phyloP scores from a whole-genome alignment of 495 filamentous ascomycete genomes.

The Penicillium silybi region DNA sequence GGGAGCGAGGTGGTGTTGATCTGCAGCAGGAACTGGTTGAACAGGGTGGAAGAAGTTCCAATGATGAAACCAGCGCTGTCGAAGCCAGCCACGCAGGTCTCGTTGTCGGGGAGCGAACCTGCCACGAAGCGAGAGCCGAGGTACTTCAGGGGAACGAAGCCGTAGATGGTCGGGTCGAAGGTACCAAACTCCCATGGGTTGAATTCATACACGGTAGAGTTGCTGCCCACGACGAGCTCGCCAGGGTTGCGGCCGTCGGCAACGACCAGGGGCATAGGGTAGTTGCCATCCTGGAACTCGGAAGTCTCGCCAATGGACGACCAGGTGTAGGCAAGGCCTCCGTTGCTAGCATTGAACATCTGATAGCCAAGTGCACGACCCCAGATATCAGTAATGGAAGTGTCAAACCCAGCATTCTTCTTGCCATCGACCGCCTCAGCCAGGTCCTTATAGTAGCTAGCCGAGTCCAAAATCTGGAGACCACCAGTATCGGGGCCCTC shows the following conservation, averaged over 20 bases:
- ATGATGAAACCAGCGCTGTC: slow-evolving; percentile 85
- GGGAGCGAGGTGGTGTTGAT: slow-evolving; percentile 54
- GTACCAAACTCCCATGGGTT: slow-evolving; percentile 85
- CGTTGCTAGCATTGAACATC: slow-evolving; percentile 71
- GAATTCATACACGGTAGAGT: slow-evolving; percentile 83
- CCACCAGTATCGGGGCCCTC: slow-evolving; percentile 53
- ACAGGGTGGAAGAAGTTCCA: slow-evolving; percentile 86
- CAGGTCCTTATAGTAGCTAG: slow-evolving; percentile 66
- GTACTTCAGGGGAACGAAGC: slow-evolving; percentile 70
- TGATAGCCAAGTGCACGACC: slow-evolving; percentile 77
- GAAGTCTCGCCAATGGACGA: slow-evolving; percentile 73
- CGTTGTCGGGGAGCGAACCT: slow-evolving; percentile 55
- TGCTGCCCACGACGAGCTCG: slow-evolving; percentile 60
- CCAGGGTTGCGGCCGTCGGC: slow-evolving; percentile 69
- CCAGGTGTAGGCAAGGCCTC: slow-evolving; percentile 78
- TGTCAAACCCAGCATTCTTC: slow-evolving; percentile 65
- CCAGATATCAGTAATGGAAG: slow-evolving; percentile 84
- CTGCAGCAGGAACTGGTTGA: slow-evolving; percentile 71
- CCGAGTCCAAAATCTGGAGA: slow-evolving; percentile 50
- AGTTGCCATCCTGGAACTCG: slow-evolving; percentile 63
- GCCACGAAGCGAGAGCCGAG: slow-evolving; percentile 74
- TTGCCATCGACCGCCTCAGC: slow-evolving; percentile 61
- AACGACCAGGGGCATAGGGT: slow-evolving; percentile 81
- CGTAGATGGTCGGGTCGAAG: slow-evolving; percentile 76
- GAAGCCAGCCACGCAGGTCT: slow-evolving; percentile 71